phyloP scores from a whole-genome alignment of 2,329 filamentous ascomycete species.

The Epichloe sp. region DNA sequence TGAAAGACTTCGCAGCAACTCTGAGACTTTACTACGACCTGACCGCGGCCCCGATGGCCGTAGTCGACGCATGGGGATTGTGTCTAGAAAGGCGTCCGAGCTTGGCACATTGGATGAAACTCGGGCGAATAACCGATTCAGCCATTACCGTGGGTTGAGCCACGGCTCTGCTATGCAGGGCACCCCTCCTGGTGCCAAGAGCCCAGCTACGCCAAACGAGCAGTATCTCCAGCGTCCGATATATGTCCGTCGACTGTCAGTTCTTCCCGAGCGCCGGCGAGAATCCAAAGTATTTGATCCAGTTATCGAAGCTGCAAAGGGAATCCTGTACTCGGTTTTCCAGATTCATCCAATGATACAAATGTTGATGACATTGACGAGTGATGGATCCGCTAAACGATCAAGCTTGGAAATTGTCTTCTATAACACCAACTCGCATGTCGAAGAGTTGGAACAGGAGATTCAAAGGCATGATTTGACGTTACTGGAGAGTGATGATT shows the following conservation, averaged over 20 bases:
- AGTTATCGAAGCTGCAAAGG: slow-evolving; percentile 51
- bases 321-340: slow-evolving; percentile 53
- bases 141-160: slow-evolving; percentile 52
- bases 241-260: slow-evolving; percentile 50
- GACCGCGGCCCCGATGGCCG: slow-evolving; percentile 39
- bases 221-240: slow-evolving; percentile 43
- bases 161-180: slow-evolving; percentile 57
- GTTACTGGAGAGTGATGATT: slow-evolving; percentile 32
- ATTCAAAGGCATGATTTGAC: slow-evolving; percentile 47
- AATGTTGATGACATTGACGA: slow-evolving; percentile 48
- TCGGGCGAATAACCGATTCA: slow-evolving; percentile 50
- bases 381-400: slow-evolving; percentile 45
- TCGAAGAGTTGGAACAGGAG: slow-evolving; percentile 51
- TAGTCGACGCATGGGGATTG: slow-evolving; percentile 50
- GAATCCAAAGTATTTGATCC: slow-evolving; percentile 49
- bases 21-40: slow-evolving; percentile 42
- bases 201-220: slow-evolving; percentile 48
- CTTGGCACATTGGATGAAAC: slow-evolving; percentile 50
- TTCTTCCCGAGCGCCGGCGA: slow-evolving; percentile 48
- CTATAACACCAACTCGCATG: slow-evolving; percentile 54
- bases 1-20: slow-evolving; percentile 54
- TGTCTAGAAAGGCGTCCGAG: slow-evolving; percentile 46
- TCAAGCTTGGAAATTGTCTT: slow-evolving; percentile 55
- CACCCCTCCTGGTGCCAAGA: slow-evolving; percentile 29
- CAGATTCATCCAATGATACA: slow-evolving; percentile 57